Base-by-base conservation (phyloP, 2,329 filamentous ascomycete genomes). In the Fusarium sambucinum region DNA sequence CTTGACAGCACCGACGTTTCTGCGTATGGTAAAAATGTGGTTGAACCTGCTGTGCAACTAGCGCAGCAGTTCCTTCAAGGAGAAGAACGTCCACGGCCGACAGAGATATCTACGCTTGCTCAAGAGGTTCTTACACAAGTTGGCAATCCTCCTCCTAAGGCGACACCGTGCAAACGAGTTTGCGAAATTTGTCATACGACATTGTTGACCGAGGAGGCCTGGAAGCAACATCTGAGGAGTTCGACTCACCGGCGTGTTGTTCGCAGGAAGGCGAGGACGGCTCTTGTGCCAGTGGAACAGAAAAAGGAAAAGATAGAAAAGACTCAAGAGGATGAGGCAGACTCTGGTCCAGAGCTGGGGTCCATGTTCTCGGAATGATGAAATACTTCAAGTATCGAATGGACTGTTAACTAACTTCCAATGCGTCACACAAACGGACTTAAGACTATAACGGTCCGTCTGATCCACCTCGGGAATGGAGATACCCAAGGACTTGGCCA, bases 171-270 rank as follows among this genome's bases (percentile, higher is more conserved):
- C 32, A 87, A 89, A 65, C 86, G 85, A 69, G 86, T 84, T 19
- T 99, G 96, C 74, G 89, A 93, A 4, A 69, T 89, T 1, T 99
- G 96, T 75, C 81, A 93, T 71, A 86, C 86, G 59, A 87, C 88
- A 23, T 78, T 85, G 6, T 76, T 89, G 54, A 87, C 85, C 4
- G 86, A 89, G 66, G 81, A 85, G 61, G 78, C 78, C 3, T 83
- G 80, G 80, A 63, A 76, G 38, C 75, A 78, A 58, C 81, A 83
- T 53, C 59, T 81, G 12, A 79, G 77, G 61, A 78, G 80, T 42
- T 63, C 73, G 12, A 70, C 75, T 17, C 81, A 83, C 53, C 75
- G 76, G 7, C 69, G 77, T 17, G 72, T 74, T 8, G 42, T 77
- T 30, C 77, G 76, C 37, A 79, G 72, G 69, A 80, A 76, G 55